Percentiles rank a stretch among this genome's conserved stretches.
Conservation (phyloP, 495 filamentous ascomycete genomes). For the Penicillium soppii region DNA sequence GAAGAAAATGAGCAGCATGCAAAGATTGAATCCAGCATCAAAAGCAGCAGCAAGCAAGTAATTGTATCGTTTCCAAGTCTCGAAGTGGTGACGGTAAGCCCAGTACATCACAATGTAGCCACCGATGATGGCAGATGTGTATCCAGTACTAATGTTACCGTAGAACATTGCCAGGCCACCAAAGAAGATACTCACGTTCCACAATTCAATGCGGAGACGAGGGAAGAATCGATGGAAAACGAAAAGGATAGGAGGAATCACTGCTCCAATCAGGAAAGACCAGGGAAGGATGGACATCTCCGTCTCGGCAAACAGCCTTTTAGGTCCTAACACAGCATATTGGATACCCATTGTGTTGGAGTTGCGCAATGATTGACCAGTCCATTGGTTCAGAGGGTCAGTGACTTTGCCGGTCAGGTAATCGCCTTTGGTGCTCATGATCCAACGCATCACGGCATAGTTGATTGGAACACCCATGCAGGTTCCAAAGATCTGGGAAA, state of each 20-base stretch:
- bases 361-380: constrained; percentile 44
- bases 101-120: constrained; percentile 57
- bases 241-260: constrained; percentile 46
- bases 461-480: constrained; percentile 44
- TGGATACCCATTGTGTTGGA: constrained; percentile 53
- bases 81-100: constrained; percentile 50
- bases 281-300: constrained; percentile 53
- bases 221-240: constrained; percentile 49
- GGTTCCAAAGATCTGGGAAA: constrained; percentile 43
- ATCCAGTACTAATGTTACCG: constrained; percentile 49
- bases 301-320: constrained; percentile 47
- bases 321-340: constrained; percentile 56
- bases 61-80: constrained; percentile 57
- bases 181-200: constrained; percentile 57
- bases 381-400: constrained; percentile 58
- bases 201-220: constrained; percentile 49
- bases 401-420: constrained; percentile 49
- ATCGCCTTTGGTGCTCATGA: constrained; percentile 49
- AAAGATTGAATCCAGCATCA: constrained; percentile 58
- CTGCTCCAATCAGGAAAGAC: constrained; percentile 55
- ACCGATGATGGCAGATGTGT: constrained; percentile 54
- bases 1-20: constrained; percentile 56
- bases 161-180: constrained; percentile 35
- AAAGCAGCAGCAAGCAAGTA: constrained; percentile 56
- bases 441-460: constrained; percentile 46